Base-by-base conservation (phyloP, 2,329 filamentous ascomycete species). In the Lecanicillium sp. region DNA sequence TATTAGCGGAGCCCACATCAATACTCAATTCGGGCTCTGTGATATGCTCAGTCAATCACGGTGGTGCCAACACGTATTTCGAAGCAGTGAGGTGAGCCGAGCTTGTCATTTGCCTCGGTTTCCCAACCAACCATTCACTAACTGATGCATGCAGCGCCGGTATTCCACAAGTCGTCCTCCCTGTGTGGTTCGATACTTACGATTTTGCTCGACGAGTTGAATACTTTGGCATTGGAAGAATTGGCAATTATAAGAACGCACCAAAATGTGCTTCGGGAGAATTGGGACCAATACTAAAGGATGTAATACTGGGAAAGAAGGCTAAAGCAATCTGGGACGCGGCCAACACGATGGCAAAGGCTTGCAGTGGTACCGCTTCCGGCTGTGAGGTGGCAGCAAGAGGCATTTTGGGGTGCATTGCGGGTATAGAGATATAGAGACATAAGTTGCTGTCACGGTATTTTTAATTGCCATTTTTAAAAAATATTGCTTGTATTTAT, bases 181-280 rank as follows among this genome's bases (percentile, higher is more conserved):
- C 68, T 0, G 46, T 59, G 4, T 70, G 67, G 67, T 50, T 60
- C 3, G 67, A 70, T 37, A 58, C 59, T 0, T 65, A 65, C 40
- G 62, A 69, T 33, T 68, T 59, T 40, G 65, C 66, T 6, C 51
- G 50, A 13, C 55, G 59, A 3, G 63, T 59, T 1, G 66, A 71
- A 46, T 60, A 53, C 37, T 44, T 66, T 0, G 60, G 59, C 0
- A 55, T 71, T 17, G 66, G 66, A 2, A 43, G 20, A 19, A 64
- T 2, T 62, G 58, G 47, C 61, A 50, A 14, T 60, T 54, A 40
- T 44, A 47, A 14, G 46, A 18, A 31, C 17, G 30, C 37, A 9
- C 37, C 37, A 14, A 28, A 29, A 17, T 39, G 37, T 15, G 13
- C 6, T 11, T 28, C 13, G 28, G 22, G 3, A 3, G 37, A 39